These are phyloP conservation scores for Leptodermis oblonga DNA, from an alignment of 257 asterid species.

Conservation along the genomic window DNA sequence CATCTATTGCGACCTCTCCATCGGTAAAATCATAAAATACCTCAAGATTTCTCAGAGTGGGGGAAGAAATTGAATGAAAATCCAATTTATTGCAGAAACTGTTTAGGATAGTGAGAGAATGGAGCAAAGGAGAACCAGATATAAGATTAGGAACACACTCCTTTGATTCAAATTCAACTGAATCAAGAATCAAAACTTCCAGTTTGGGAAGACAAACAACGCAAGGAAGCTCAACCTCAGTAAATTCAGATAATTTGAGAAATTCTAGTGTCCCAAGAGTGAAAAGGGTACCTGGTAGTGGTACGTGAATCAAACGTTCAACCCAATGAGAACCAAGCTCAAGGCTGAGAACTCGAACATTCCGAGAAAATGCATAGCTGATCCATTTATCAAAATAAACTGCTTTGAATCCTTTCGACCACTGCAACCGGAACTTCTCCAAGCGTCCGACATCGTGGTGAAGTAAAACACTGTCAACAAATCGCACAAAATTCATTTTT, in stretches of 20 bases:
- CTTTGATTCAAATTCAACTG: not conserved
- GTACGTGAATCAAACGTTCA: too few relatives aligned
- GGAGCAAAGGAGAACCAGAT: not conserved
- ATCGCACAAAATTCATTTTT: too few relatives aligned
- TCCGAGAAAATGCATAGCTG: too few relatives aligned
- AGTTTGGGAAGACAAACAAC: constrained; percentile 2
- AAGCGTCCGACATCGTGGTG: too few relatives aligned
- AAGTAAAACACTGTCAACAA: too few relatives aligned
- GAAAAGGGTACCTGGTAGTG: not conserved
- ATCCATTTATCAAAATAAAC: too few relatives aligned
- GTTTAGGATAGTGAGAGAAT: not conserved
- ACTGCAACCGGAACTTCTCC: too few relatives aligned
- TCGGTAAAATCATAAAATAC: not conserved
- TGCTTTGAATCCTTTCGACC: too few relatives aligned
- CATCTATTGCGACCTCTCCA: not conserved
- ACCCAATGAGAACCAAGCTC: too few relatives aligned
- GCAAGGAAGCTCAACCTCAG: not conserved
- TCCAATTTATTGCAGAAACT: too few relatives aligned
- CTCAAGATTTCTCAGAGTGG: not conserved
- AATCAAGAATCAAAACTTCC: not conserved
- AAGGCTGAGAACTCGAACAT: too few relatives aligned
- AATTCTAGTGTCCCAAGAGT: not conserved
- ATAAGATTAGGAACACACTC: not conserved
- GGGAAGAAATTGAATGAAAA: constrained; percentile 5
- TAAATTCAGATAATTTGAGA: not conserved